These are phyloP conservation scores for Beauveria scarabaeidicola DNA, from an alignment of 2,329 filamentous ascomycete genomes.

Conservation along the genomic window DNA sequence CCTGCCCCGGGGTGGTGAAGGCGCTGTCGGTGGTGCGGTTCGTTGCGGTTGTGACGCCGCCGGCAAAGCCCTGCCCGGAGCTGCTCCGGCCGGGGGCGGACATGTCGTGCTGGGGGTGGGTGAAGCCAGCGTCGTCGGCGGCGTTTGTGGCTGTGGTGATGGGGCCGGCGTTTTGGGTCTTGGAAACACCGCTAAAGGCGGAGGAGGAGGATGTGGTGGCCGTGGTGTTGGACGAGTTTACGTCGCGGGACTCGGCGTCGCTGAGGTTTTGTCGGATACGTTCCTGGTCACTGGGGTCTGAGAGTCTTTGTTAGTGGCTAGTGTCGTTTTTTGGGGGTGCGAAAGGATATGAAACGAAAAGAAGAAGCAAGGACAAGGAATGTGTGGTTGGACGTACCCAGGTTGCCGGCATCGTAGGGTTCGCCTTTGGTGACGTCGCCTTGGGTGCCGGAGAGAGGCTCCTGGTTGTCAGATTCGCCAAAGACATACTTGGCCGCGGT, in stretches of 20 bases:
- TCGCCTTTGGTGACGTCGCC: conserved; percentile 61
- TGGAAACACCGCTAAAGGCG: not conserved
- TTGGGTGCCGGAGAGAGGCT: conserved; percentile 63
- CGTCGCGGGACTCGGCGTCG: not conserved
- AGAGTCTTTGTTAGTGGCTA: not conserved
- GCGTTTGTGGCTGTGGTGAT: conserved; percentile 6
- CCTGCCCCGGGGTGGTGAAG: conserved; percentile 1
- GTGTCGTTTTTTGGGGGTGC: too few relatives aligned
- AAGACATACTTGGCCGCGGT: conserved; percentile 35
- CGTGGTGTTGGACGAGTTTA: not conserved
- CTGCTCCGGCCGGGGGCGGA: not conserved
- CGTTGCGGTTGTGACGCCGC: not conserved
- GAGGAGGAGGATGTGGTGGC: not conserved
- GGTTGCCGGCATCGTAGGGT: conserved; percentile 73
- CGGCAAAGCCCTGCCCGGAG: not conserved
- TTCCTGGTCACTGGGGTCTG: not conserved
- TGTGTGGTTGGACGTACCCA: conserved; percentile 32
- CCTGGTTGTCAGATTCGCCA: conserved; percentile 34
- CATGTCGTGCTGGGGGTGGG: not conserved
- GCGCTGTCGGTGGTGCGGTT: conserved; percentile 4
- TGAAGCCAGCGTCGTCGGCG: not conserved
- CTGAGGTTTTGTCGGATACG: conserved; percentile 25
- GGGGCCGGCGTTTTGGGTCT: conserved; percentile 1
- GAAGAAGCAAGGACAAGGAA: not conserved
- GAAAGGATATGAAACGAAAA: too few relatives aligned